Evolutionary conservation across 768 basidiomycete genomes (phyloP), one percentile per base, ranked within the genome.

Genomic region (Auricularia sp.): DNA sequence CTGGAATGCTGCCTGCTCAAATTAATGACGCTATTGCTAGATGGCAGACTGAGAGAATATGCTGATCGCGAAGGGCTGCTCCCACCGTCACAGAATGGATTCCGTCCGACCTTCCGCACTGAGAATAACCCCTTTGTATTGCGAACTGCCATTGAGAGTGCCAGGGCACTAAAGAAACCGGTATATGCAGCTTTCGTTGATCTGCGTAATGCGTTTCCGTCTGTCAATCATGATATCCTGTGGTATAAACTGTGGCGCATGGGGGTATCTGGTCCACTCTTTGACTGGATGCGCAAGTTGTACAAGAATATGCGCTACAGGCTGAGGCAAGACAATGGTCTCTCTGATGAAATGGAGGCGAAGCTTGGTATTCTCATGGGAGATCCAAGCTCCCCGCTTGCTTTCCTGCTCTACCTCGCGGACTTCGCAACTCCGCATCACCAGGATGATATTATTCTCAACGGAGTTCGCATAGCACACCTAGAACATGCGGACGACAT

Each of bases 181-280:
- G 67, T 71, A 1, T 73, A 64, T 44, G 68, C 69, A 3, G 70
- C 68, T 5, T 70, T 68, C 64, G 44, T 73, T 0, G 72, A 74
- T 63, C 64, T 74, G 3, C 73, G 65, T 13, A 77, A 78, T 69
- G 75, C 76, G 11, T 78, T 77, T 64, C 77, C 77, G 0, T 76
- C 73, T 1, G 71, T 71, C 1, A 70, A 78, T 51, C 69, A 71
- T 21, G 64, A 72, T 4, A 72, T 73, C 0, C 68, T 77, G 0
- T 77, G 76, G 75, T 16, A 69, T 1, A 76, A 76, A 62, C 68
- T 76, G 2, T 47, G 34, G 42, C n/a, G 36, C 1, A 39, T 54
- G 42, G 75, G 77, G 0, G 59, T 65, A 3, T 35, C 45, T 3
- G 70, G 69, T 24, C 68, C 65, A 1, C 13, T 68, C 39, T 34